Percentiles rank a stretch among this genome's conserved stretches.
Conservation (phyloP, 1,139 yeast genomes). For the Spathaspora jeffriesii region DNA sequence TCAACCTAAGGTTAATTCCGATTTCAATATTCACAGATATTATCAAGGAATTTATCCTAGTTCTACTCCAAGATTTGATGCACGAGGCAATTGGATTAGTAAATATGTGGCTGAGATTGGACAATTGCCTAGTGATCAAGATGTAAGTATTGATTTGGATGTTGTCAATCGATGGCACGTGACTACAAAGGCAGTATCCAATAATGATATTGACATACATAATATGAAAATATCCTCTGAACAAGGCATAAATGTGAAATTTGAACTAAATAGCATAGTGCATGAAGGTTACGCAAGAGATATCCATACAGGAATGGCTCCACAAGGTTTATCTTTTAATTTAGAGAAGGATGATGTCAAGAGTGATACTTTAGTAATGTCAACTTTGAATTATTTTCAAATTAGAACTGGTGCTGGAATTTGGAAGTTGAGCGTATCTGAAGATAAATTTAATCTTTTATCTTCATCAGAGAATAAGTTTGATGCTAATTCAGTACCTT, state of each 20-base stretch:
- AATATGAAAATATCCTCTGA: slow-evolving; percentile 46
- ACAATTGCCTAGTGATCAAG: slow-evolving; percentile 47
- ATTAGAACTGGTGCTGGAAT: slow-evolving; percentile 68
- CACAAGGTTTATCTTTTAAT: slow-evolving; percentile 50
- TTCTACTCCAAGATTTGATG: slow-evolving; percentile 39
- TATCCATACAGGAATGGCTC: slow-evolving; percentile 30
- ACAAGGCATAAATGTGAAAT: slow-evolving; percentile 19
- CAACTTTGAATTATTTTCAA: slow-evolving; percentile 76
- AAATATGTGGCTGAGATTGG: slow-evolving; percentile 12
- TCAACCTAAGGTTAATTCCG: slow-evolving; percentile 48
- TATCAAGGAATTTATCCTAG: slow-evolving; percentile 49
- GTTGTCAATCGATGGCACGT: slow-evolving; percentile 70
- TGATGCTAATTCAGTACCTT: slow-evolving; percentile 21
- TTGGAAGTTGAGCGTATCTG: slow-evolving; percentile 49
- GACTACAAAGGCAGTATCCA: slow-evolving; percentile 41
- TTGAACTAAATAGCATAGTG: slow-evolving; percentile 45
- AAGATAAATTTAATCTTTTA: slow-evolving; percentile 39
- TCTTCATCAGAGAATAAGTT: slow-evolving; percentile 32
- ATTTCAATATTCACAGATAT: slow-evolving; percentile 56
- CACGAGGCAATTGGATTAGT: slow-evolving; percentile 28
- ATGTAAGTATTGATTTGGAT: slow-evolving; percentile 60
- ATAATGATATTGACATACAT: slow-evolving; percentile 53
- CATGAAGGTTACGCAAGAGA: slow-evolving; percentile 75
- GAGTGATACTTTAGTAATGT: slow-evolving; percentile 67
- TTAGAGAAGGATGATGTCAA: slow-evolving; percentile 18